A percentile compares a stretch with the other conserved stretches of the same genome.
These are phyloP conservation scores for Malassezia brasiliensis DNA, from an alignment of 1,284 basidiomycete species.

Conservation along the genomic window DNA sequence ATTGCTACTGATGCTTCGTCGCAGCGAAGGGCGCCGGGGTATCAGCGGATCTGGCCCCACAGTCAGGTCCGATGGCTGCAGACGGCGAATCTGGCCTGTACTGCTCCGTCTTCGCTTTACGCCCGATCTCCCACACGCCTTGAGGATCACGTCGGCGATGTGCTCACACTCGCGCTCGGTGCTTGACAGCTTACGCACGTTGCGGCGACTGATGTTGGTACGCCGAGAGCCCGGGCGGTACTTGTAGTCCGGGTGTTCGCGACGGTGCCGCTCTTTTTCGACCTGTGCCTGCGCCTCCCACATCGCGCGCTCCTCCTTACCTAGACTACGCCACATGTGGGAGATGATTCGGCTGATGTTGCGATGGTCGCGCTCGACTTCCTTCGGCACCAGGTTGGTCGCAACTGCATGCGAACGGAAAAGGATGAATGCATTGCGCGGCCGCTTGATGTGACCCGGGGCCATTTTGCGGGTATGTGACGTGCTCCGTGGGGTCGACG, in stretches of 20 bases:
- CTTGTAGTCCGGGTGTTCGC: slow-evolving; percentile 35
- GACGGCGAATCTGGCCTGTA: neutral
- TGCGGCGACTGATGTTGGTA: slow-evolving; percentile 19
- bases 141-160: slow-evolving; percentile 37
- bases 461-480: slow-evolving; percentile 35
- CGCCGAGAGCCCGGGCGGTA: slow-evolving; percentile 31
- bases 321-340: slow-evolving; percentile 42
- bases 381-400: slow-evolving; percentile 64
- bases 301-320: slow-evolving; percentile 24
- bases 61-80: neutral
- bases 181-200: slow-evolving; percentile 28
- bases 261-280: slow-evolving; percentile 35
- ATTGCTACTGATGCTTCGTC: neutral
- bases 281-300: slow-evolving; percentile 31
- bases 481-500: neutral
- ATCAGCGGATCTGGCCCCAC: neutral
- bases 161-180: slow-evolving; percentile 34
- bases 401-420: slow-evolving; percentile 80
- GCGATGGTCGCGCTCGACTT: slow-evolving; percentile 71
- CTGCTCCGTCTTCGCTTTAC: slow-evolving; percentile 12
- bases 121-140: slow-evolving; percentile 28
- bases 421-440: slow-evolving; percentile 88
- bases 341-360: slow-evolving; percentile 55
- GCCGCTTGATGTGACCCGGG: slow-evolving; percentile 67
- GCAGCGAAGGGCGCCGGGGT: neutral